Evolutionary conservation across 2,329 filamentous ascomycete species (phyloP), one percentile per base, ranked within the genome.

Genomic region (Diaporthe ampelina): DNA sequence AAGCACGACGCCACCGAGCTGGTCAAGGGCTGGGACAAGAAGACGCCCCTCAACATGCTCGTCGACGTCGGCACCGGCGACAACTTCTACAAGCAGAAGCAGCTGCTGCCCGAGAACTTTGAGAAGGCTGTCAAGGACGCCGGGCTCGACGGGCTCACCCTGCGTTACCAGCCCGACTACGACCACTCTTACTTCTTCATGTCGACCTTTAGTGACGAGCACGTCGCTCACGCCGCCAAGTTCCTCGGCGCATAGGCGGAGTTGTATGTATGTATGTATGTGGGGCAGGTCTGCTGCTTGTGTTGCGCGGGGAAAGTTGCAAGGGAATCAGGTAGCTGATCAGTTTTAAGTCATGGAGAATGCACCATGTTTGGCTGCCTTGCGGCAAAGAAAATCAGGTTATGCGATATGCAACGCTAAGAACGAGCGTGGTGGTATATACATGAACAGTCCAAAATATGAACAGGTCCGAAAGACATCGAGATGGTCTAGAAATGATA

Each of bases 111-210:
- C 0, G 97, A 99, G 88, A 98, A 98, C 84, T 91, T 99, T 70
- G 91, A 93, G 77, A 89, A 91, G 79, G 95, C 94, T 17, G 95
- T 92, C 74, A 92, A 94, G 85, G 92, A 93, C 77, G 90, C 91
- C 35, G 94, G 94, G 26, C 88, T 95, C 70, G 85, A 90, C 74
- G 94, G 93, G 13, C 85, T 98, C 76, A 91, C 91, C 71, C 85
- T 98, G 77, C 91, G 96, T 80, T 97, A 96, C 87, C 96, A 98
- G 82, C 89, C 93, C 85, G 95, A 92, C 76, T 98, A 99, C 82
- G 97, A 99, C 83, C 97, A 99, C 86, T 97, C 95, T 76, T 99
- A 99, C 86, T 99, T 92, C 85, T 98, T 98, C 85, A 97, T 99
- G 88, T 93, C 95, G 48, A 92, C 91, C 21, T 99, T 99, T 82